Base-by-base conservation (phyloP, 495 filamentous ascomycete species). In the Daldinia grandis region DNA sequence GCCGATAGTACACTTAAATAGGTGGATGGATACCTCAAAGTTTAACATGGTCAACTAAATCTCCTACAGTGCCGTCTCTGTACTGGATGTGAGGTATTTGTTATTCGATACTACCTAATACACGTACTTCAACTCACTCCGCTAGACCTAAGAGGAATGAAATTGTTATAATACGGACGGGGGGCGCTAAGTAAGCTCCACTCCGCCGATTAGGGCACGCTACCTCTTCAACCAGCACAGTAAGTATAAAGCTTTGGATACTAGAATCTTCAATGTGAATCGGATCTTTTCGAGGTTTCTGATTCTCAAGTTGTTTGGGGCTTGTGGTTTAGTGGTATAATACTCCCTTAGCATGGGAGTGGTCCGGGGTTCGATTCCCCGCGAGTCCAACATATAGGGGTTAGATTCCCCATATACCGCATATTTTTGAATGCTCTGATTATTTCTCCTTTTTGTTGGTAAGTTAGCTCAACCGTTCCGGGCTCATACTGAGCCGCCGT, bases 351-450 rank as follows among this genome's bases (percentile, higher is more conserved):
- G 69, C 65, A 72, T 84, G 81, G 81, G 81, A 79, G 82, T 82
- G 82, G 83, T 85, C 84, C 82, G 79, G 84, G 84, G 81, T 85
- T 86, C 83, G 81, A 85, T 85, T 85, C 81, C 83, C 84, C 78
- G 84, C 84, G 81, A 77, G 74, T 78, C 77, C 77, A 79, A 50
- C 21, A 21, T 24, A 5, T 12, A 47, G 42, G 21, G 42, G 42
- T 47, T 47, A 47, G 42, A 47, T 47, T 47, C 42, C 42, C 10
- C 42, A 24, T 24, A 47, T 47, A 47, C 42, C 42, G 42, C 42
- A 47, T 47, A 19, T 30, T 55, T 55, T 33, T 33, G n/a, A 35
- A 54, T 15, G 3, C 10, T 30, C 14, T 54, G n/a, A 28, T 31
- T 8, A 28, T 30, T 17, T n/a, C n/a, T n/a, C n/a, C n/a, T 17